Percentiles rank a stretch among this genome's conserved stretches.
Evolutionary conservation across 2,329 filamentous ascomycete species (phyloP).

Genomic region (Tolypocladium pustulatum): DNA sequence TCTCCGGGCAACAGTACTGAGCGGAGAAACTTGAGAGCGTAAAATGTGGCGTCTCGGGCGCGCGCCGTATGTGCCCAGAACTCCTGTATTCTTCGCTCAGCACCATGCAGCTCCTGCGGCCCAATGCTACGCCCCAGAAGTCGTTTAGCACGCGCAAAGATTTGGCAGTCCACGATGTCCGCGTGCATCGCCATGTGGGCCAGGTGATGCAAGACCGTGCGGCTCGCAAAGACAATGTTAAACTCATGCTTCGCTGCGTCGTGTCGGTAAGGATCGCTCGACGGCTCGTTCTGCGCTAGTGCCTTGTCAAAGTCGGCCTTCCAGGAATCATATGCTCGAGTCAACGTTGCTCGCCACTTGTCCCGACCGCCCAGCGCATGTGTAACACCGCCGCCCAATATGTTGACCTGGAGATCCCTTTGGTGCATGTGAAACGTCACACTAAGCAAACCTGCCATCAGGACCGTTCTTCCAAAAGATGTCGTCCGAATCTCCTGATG

Average conservation of each 20-base stretch:
- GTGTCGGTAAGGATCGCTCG: slow-evolving; percentile 43
- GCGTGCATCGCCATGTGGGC: slow-evolving; percentile 98
- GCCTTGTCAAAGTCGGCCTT: slow-evolving; percentile 83
- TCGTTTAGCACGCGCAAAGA: slow-evolving; percentile 80
- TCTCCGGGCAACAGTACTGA: slow-evolving; percentile 60
- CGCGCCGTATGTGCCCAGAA: slow-evolving; percentile 81
- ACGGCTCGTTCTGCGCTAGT: slow-evolving; percentile 47
- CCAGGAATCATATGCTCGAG: slow-evolving; percentile 88
- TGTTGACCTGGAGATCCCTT: slow-evolving; percentile 83
- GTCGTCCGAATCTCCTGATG: slow-evolving; percentile 82
- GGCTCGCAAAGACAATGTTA: slow-evolving; percentile 67
- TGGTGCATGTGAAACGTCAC: slow-evolving; percentile 98
- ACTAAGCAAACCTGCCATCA: slow-evolving; percentile 89
- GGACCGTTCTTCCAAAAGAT: slow-evolving; percentile 80
- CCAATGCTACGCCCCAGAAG: slow-evolving; percentile 81
- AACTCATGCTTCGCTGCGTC: slow-evolving; percentile 48
- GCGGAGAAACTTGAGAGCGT: slow-evolving; percentile 78
- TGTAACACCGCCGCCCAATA: slow-evolving; percentile 61
- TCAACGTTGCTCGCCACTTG: slow-evolving; percentile 80
- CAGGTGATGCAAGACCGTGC: slow-evolving; percentile 82
- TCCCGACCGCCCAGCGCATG: slow-evolving; percentile 76
- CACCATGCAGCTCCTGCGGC: slow-evolving; percentile 66
- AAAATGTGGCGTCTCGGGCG: slow-evolving; percentile 84
- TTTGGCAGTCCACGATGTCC: slow-evolving; percentile 94
- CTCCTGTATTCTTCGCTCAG: slow-evolving; percentile 75